Evolutionary conservation across 441 rosid genomes (phyloP).

Genomic region (Pelargonium fulgidum): DNA sequence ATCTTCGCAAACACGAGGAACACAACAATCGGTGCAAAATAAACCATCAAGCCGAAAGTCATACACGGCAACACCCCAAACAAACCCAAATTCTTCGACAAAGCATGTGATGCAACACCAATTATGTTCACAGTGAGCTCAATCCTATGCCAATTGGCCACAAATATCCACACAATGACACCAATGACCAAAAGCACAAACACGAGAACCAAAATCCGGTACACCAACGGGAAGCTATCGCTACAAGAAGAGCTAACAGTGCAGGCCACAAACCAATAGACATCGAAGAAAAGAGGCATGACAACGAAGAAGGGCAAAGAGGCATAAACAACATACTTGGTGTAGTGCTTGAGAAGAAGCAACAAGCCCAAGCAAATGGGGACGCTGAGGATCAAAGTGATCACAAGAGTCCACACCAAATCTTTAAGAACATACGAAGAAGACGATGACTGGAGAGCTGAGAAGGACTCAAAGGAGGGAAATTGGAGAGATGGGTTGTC

Average conservation of each 20-base stretch:
- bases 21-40: conserved; percentile 64
- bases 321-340: conserved; percentile 69
- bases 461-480: background rate
- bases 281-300: conserved; percentile 55
- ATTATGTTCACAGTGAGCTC: conserved; percentile 69
- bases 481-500: background rate
- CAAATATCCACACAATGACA: conserved; percentile 59
- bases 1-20: conserved; percentile 67
- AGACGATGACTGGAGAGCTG: conserved; percentile 17
- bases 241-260: conserved; percentile 59
- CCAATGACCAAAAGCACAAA: conserved; percentile 62
- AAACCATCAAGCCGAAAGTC: conserved; percentile 45
- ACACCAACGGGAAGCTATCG: conserved; percentile 53
- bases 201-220: conserved; percentile 56
- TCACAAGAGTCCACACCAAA: conserved; percentile 61
- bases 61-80: conserved; percentile 52
- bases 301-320: conserved; percentile 65
- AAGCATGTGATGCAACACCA: conserved; percentile 70
- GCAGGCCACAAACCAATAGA: conserved; percentile 90
- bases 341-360: conserved; percentile 60
- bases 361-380: conserved; percentile 63
- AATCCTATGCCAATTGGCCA: conserved; percentile 69
- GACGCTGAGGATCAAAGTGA: conserved; percentile 54
- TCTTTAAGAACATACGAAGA: conserved; percentile 31
- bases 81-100: conserved; percentile 58